These are phyloP conservation scores for Plasmodium billcollinsi DNA, from an alignment of 169 alveolate genomes.

Conservation along the genomic window DNA sequence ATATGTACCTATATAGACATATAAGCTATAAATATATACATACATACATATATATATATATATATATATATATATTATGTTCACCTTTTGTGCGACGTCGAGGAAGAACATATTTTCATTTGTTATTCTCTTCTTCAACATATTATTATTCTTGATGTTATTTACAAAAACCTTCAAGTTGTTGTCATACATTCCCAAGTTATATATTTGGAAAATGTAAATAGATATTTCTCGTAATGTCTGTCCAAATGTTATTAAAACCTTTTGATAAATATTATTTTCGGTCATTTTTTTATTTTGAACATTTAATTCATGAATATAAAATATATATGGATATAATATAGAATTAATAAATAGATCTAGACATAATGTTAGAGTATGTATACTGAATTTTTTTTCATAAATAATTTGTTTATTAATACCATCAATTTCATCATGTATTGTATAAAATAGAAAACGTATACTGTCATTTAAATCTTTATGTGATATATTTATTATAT, in stretches of 20 bases:
- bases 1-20: not conserved
- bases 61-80: not conserved
- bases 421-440: slow-evolving; percentile 76
- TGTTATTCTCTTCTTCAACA: slow-evolving; percentile 14
- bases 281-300: not conserved
- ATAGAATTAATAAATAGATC: slow-evolving; percentile 62
- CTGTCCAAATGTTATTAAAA: slow-evolving; percentile 38
- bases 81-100: slow-evolving; percentile 65
- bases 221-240: slow-evolving; percentile 63
- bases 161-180: slow-evolving; percentile 43
- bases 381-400: slow-evolving; percentile 63
- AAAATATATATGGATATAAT: slow-evolving; percentile 59
- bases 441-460: slow-evolving; percentile 52
- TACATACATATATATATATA: too few relatives aligned
- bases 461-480: slow-evolving; percentile 62
- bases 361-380: slow-evolving; percentile 46
- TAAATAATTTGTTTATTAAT: slow-evolving; percentile 17
- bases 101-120: slow-evolving; percentile 70
- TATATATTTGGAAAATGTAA: slow-evolving; percentile 51
- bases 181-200: slow-evolving; percentile 54
- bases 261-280: slow-evolving; percentile 37
- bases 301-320: slow-evolving; percentile 46
- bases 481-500: slow-evolving; percentile 48
- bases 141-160: slow-evolving; percentile 43
- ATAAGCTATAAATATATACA: not conserved